These are phyloP conservation scores for Vitis rotundifolia DNA, from an alignment of 164 flowering plant species.

Conservation along the genomic window DNA sequence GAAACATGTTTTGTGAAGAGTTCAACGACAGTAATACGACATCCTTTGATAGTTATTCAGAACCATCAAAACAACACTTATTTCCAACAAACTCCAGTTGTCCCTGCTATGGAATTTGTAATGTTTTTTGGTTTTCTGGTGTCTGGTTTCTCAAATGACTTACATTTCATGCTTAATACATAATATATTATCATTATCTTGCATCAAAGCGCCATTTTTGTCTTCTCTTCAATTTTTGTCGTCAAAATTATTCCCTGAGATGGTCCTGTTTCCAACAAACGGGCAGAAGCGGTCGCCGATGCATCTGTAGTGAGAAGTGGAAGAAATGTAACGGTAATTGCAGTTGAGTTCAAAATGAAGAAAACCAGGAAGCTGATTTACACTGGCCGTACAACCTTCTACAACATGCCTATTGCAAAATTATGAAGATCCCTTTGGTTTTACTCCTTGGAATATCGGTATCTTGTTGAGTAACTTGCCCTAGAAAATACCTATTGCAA, in stretches of 20 bases:
- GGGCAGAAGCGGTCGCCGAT: conserved; percentile 57
- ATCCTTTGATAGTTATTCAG: too few species aligned
- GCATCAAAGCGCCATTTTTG: background rate
- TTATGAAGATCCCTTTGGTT: conserved; percentile 27
- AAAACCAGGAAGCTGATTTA: conserved; percentile 42
- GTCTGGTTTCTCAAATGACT: too few species aligned
- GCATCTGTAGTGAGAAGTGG: conserved; percentile 61
- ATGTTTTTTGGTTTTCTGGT: too few species aligned
- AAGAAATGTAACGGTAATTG: conserved; percentile 58
- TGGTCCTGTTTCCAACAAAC: conserved; percentile 5
- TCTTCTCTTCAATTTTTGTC: background rate
- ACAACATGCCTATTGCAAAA: conserved; percentile 43
- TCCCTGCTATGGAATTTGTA: too few species aligned
- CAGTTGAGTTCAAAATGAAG: conserved; percentile 58
- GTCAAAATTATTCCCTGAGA: background rate
- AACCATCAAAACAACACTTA: too few species aligned
- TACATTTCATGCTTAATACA: too few species aligned
- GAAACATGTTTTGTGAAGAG: too few species aligned
- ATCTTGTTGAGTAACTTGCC: too few species aligned
- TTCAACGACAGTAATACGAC: too few species aligned
- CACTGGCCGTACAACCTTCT: conserved; percentile 66
- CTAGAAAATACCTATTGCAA: too few species aligned
- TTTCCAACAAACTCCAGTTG: too few species aligned
- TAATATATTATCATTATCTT: background rate
- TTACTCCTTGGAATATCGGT: too few species aligned